Percentiles rank a stretch among this genome's conserved stretches.
phyloP scores from a whole-genome alignment of 129 eudicot species.

The Helichrysum umbraculigerum region DNA sequence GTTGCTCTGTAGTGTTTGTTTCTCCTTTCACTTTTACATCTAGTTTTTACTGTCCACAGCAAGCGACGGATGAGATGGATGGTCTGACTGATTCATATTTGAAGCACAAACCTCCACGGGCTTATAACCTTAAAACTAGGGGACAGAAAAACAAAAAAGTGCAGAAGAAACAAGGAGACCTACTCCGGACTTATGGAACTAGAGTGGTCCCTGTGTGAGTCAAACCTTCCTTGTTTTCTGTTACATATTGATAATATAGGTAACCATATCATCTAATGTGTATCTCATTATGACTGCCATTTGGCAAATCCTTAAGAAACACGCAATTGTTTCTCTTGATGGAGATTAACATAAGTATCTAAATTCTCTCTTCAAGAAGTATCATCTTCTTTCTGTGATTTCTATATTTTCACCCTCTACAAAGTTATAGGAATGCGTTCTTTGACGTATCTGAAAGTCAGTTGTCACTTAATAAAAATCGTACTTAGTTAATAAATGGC shows the following conservation, averaged over 20 bases:
- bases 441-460: too few relatives aligned
- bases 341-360: too few relatives aligned
- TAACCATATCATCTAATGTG: neutral
- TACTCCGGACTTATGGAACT: constrained; percentile 92
- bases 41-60: constrained; percentile 41
- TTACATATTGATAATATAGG: neutral
- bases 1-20: constrained; percentile 17
- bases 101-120: constrained; percentile 89
- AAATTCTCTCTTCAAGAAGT: too few relatives aligned
- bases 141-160: constrained; percentile 49
- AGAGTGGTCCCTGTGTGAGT: constrained; percentile 98
- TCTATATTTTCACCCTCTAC: too few relatives aligned
- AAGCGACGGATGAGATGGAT: constrained; percentile 71
- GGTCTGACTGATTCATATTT: constrained; percentile 67
- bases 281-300: too few relatives aligned
- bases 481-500: too few relatives aligned
- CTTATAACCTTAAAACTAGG: constrained; percentile 40
- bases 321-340: too few relatives aligned
- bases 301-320: too few relatives aligned
- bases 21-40: neutral
- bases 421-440: too few relatives aligned
- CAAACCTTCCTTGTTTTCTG: neutral
- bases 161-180: constrained; percentile 68
- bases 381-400: too few relatives aligned
- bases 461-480: too few relatives aligned